A percentile compares a stretch with the other conserved stretches of the same genome.
Evolutionary conservation across 106 monocot genomes (phyloP).

Genomic region (Dactylorhiza incarnata): DNA sequence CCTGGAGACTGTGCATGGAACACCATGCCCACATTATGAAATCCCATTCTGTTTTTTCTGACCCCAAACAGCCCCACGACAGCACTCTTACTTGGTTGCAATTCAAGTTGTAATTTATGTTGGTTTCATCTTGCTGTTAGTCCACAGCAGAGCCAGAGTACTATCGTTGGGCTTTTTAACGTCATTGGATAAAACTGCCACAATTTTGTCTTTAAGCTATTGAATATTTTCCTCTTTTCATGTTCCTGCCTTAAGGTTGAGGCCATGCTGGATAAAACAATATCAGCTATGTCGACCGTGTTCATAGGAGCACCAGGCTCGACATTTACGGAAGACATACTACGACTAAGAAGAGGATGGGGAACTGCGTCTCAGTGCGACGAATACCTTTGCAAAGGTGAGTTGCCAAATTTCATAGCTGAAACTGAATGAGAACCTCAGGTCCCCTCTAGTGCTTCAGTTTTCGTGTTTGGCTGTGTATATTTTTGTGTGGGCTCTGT

Average conservation of each 20-base stretch:
- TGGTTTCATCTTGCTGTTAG: too few relatives aligned
- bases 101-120: too few relatives aligned
- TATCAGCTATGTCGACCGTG: conserved; percentile 49
- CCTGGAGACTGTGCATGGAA: too few relatives aligned
- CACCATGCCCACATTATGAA: too few relatives aligned
- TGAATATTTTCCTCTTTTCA: neutral
- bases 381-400: conserved; percentile 51
- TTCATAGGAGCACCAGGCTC: conserved; percentile 58
- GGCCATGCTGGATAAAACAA: conserved; percentile 88
- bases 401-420: conserved; percentile 46
- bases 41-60: too few relatives aligned
- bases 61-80: too few relatives aligned
- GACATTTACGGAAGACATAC: conserved; percentile 60
- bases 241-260: conserved; percentile 42
- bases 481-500: neutral
- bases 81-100: too few relatives aligned
- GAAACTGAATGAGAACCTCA: conserved; percentile 26
- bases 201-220: neutral
- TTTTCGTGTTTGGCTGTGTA: neutral
- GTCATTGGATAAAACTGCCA: too few relatives aligned
- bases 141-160: too few relatives aligned
- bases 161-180: too few relatives aligned
- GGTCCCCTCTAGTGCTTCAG: neutral
- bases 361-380: conserved; percentile 43
- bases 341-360: conserved; percentile 45